Conservation (phyloP, 129 eudicot species). For the Pittosporum tobira region DNA sequence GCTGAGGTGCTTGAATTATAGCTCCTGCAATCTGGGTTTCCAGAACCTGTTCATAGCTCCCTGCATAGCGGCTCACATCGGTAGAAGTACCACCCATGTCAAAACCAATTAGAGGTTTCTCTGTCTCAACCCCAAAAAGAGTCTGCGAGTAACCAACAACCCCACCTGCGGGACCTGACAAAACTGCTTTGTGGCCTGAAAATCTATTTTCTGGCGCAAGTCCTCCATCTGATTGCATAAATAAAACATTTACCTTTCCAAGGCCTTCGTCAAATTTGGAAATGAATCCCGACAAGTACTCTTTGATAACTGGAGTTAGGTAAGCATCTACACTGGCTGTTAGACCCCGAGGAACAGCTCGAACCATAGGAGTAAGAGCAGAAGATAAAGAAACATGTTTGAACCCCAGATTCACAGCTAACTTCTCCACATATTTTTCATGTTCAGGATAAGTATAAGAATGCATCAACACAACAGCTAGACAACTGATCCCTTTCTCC, state of each 20-base stretch:
- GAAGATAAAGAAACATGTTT: slow-evolving; percentile 88
- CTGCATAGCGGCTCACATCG: slow-evolving; percentile 95
- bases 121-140: slow-evolving; percentile 68
- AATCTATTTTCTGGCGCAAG: slow-evolving; percentile 93
- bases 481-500: slow-evolving; percentile 63
- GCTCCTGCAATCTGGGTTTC: slow-evolving; percentile 97
- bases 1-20: slow-evolving; percentile 97
- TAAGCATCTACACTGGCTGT: slow-evolving; percentile 98
- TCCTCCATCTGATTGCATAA: slow-evolving; percentile 99
- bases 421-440: slow-evolving; percentile 44
- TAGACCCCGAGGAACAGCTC: slow-evolving; percentile 97
- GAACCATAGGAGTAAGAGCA: slow-evolving; percentile 94
- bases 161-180: slow-evolving; percentile 99
- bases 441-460: slow-evolving; percentile 86
- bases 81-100: slow-evolving; percentile 99
- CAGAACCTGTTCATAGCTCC: slow-evolving; percentile 80
- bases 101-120: slow-evolving; percentile 83
- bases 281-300: slow-evolving; percentile 77
- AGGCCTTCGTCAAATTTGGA: slow-evolving; percentile 75
- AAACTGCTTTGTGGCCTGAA: slow-evolving; percentile 95
- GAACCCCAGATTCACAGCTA: slow-evolving; percentile 74
- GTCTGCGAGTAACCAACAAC: slow-evolving; percentile 98
- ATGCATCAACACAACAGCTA: slow-evolving; percentile 91
- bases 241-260: slow-evolving; percentile 71
- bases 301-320: slow-evolving; percentile 85